Evolutionary conservation across 2,329 filamentous ascomycete genomes (phyloP).

Genomic region (Pseudogymnoascus sp.): DNA sequence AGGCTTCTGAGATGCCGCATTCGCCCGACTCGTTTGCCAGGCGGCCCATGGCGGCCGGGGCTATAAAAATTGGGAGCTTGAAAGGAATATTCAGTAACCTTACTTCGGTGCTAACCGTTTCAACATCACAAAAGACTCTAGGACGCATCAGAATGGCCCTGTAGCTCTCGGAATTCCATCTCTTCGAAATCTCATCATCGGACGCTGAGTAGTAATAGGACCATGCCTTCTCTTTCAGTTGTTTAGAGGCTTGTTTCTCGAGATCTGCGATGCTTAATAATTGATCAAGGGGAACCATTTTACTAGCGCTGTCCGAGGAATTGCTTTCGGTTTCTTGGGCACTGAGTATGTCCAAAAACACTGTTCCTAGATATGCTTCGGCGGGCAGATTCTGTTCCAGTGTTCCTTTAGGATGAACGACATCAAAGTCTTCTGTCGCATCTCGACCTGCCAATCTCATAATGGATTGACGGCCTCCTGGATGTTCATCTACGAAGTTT

Average conservation of each 20-base stretch:
- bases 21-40: slow-evolving; percentile 58
- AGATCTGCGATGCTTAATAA: slow-evolving; percentile 56
- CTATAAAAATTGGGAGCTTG: slow-evolving; percentile 53
- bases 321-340: slow-evolving; percentile 31
- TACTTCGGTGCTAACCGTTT: slow-evolving; percentile 41
- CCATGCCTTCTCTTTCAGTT: slow-evolving; percentile 56
- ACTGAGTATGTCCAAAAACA: slow-evolving; percentile 30
- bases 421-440: slow-evolving; percentile 45
- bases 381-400: slow-evolving; percentile 35
- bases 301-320: slow-evolving; percentile 20
- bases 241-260: slow-evolving; percentile 46
- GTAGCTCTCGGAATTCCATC: slow-evolving; percentile 48
- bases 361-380: slow-evolving; percentile 41
- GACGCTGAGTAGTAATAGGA: slow-evolving; percentile 62
- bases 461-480: background rate
- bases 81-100: slow-evolving; percentile 47
- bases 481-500: background rate
- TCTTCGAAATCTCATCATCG: slow-evolving; percentile 59
- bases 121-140: slow-evolving; percentile 49
- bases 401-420: slow-evolving; percentile 43
- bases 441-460: slow-evolving; percentile 39
- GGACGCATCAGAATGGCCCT: slow-evolving; percentile 51
- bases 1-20: slow-evolving; percentile 46
- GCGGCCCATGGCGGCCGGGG: slow-evolving; percentile 57
- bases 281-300: slow-evolving; percentile 37